phyloP scores from a whole-genome alignment of 805 yeast genomes.

The Yarrowia deformans region DNA sequence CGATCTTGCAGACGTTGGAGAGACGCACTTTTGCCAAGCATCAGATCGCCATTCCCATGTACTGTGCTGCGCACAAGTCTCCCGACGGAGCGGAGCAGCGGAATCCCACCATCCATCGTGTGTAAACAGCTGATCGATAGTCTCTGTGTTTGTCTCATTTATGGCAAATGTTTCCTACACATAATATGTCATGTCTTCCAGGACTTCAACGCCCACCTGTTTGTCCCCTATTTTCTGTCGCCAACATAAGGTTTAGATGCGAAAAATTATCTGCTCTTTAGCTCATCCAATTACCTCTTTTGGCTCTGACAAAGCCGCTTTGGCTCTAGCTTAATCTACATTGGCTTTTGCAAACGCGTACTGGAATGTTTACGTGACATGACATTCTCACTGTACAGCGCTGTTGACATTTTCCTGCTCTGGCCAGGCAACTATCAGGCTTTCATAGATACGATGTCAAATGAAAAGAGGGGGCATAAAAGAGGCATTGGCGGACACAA shows the following conservation, averaged over 20 bases:
- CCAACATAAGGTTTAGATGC: neutral
- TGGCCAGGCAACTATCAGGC: neutral
- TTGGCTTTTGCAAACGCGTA: neutral
- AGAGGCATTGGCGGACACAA: neutral
- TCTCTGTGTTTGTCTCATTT: neutral
- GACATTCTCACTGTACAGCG: conserved; percentile 10
- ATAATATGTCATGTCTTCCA: neutral
- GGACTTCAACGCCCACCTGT: neutral
- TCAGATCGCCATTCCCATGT: neutral
- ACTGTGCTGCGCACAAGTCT: no score
- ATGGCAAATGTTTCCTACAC: neutral
- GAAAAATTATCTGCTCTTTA: neutral
- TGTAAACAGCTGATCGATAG: neutral
- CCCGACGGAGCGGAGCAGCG: neutral
- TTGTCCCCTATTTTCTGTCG: neutral
- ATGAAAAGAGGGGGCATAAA: conserved; percentile 11
- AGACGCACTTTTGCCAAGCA: neutral
- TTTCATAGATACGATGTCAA: conserved; percentile 11
- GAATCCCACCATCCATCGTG: neutral
- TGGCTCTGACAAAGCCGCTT: neutral
- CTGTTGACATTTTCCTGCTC: neutral
- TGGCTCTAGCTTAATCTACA: neutral
- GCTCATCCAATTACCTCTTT: neutral
- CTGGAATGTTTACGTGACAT: conserved; percentile 31
- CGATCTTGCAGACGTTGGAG: neutral